Conservation (phyloP, 768 basidiomycete species). For the Pleurotus eryngii region DNA sequence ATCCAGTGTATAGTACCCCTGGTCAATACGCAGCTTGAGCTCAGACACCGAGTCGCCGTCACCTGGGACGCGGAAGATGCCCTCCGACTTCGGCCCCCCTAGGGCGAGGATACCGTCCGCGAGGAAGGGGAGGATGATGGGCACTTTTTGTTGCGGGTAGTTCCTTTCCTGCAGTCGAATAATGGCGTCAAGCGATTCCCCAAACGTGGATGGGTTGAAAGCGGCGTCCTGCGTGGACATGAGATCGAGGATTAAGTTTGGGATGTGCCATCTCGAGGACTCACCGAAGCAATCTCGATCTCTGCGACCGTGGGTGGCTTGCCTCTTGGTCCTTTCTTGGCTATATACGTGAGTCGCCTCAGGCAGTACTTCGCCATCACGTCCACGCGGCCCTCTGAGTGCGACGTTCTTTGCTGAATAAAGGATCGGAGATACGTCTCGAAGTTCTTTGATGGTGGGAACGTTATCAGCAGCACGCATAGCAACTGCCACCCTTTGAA, state of each 20-base stretch:
- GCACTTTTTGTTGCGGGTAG: slow-evolving; percentile 81
- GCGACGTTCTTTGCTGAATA: slow-evolving; percentile 62
- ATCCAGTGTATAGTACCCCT: slow-evolving; percentile 87
- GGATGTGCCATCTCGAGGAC: slow-evolving; percentile 18
- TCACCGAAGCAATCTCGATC: slow-evolving; percentile 86
- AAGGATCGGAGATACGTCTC: slow-evolving; percentile 82
- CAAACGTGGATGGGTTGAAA: slow-evolving; percentile 93
- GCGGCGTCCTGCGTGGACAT: slow-evolving; percentile 69
- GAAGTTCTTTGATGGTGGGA: slow-evolving; percentile 92
- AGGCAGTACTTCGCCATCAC: slow-evolving; percentile 90
- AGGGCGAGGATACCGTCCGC: slow-evolving; percentile 88
- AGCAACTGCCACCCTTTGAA: slow-evolving; percentile 94
- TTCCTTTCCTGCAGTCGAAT: slow-evolving; percentile 82
- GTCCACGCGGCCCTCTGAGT: slow-evolving; percentile 76
- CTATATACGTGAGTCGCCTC: slow-evolving; percentile 69
- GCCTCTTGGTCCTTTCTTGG: slow-evolving; percentile 83
- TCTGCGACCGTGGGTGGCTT: slow-evolving; percentile 79
- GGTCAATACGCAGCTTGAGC: slow-evolving; percentile 85
- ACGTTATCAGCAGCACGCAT: slow-evolving; percentile 87
- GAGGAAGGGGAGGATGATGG: slow-evolving; percentile 92
- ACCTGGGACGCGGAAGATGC: slow-evolving; percentile 91
- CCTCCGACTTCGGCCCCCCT: slow-evolving; percentile 81
- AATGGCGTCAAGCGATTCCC: slow-evolving; percentile 83
- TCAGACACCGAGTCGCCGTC: slow-evolving; percentile 87
- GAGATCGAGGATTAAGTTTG: slow-evolving; percentile 7